Conservation (phyloP, 129 eudicot species). For the Chrysanthemum seticuspe region DNA sequence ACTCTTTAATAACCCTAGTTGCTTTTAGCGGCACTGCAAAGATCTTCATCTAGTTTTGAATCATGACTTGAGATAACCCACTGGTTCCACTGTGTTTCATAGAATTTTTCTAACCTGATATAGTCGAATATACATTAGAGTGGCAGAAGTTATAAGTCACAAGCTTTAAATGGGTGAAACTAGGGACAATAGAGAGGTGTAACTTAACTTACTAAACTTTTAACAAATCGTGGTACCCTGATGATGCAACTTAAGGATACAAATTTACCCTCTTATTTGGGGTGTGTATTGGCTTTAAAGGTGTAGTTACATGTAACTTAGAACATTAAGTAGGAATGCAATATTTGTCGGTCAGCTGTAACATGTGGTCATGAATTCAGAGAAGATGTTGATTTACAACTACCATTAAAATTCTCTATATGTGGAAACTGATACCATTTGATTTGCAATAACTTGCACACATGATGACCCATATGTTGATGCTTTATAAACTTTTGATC, state of each 20-base stretch:
- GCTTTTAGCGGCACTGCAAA: neutral
- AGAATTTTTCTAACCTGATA: neutral
- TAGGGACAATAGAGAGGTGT: neutral
- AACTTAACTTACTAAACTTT: neutral
- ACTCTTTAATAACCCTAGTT: neutral
- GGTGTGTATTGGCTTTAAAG: neutral
- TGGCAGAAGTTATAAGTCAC: neutral
- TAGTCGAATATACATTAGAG: neutral
- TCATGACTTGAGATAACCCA: neutral
- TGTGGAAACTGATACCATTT: conserved; percentile 10
- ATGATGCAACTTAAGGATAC: neutral
- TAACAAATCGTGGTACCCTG: neutral
- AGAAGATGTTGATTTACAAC: neutral
- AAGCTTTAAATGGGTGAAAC: neutral
- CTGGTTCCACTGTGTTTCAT: neutral
- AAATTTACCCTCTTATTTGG: neutral
- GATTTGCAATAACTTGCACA: conserved; percentile 3
- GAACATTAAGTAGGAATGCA: neutral
- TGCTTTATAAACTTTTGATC: conserved; percentile 7
- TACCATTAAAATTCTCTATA: neutral
- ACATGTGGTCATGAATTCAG: neutral
- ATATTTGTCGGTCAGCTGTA: conserved; percentile 2
- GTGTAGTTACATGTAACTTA: conserved; percentile 14
- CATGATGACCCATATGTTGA: neutral
- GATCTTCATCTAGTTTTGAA: neutral